These are phyloP conservation scores for Calonectria hawksworthii DNA, from an alignment of 2,329 filamentous ascomycete species.

Conservation along the genomic window DNA sequence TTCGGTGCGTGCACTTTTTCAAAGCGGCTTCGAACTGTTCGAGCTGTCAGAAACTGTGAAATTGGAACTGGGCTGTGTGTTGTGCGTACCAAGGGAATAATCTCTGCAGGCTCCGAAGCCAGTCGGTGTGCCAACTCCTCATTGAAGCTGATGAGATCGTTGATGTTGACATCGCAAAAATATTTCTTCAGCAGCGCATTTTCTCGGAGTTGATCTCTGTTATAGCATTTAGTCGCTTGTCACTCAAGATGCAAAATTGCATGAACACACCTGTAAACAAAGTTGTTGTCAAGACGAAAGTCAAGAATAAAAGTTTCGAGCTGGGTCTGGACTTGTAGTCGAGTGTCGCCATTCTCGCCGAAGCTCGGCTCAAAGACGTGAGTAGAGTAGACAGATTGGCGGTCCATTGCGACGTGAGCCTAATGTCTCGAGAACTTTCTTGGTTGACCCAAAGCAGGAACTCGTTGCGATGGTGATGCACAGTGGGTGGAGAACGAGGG, in stretches of 20 bases:
- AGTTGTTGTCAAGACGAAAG: conserved; percentile 93
- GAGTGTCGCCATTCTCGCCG: conserved; percentile 76
- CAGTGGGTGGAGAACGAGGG: conserved; percentile 44
- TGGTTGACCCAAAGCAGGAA: conserved; percentile 26
- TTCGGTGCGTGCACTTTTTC: conserved; percentile 91
- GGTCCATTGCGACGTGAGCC: conserved; percentile 75
- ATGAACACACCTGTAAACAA: conserved; percentile 84
- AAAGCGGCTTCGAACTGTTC: conserved; percentile 89
- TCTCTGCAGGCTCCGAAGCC: conserved; percentile 89
- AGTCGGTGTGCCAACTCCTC: conserved; percentile 94
- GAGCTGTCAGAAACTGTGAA: conserved; percentile 18
- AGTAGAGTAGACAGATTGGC: conserved; percentile 87
- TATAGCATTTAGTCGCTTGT: conserved; percentile 25
- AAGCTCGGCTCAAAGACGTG: conserved; percentile 81
- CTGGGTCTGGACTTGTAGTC: conserved; percentile 80
- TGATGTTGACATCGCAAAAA: conserved; percentile 96
- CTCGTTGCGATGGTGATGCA: conserved; percentile 36
- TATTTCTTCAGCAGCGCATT: conserved; percentile 96
- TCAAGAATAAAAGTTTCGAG: conserved; percentile 93
- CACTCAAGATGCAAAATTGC: not conserved
- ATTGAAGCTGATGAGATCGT: conserved; percentile 95
- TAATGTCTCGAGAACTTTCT: conserved; percentile 17
- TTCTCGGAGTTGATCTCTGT: conserved; percentile 92
- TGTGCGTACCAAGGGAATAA: conserved; percentile 84
- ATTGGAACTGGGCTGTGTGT: not conserved